A percentile compares a stretch with the other conserved stretches of the same genome.
phyloP scores from a whole-genome alignment of 805 yeast species.

The Teunomyces panamensis region DNA sequence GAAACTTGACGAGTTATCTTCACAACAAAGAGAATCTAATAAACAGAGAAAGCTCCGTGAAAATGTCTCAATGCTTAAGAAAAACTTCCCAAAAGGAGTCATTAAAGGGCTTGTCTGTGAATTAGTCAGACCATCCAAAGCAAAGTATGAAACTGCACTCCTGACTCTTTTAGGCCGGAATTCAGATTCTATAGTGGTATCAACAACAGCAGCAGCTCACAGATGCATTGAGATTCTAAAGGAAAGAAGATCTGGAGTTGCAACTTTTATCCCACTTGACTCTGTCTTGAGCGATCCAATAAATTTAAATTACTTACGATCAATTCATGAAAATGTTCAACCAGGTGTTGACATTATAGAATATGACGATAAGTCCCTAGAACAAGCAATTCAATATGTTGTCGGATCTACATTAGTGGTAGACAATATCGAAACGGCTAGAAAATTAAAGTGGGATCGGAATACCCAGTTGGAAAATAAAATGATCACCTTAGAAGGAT shows the following conservation, averaged over 20 bases:
- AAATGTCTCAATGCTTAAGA: constrained; percentile 63
- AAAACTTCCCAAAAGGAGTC: constrained; percentile 66
- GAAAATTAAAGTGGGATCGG: constrained; percentile 65
- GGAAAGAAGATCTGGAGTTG: constrained; percentile 80
- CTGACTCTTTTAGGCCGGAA: constrained; percentile 75
- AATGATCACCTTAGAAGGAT: constrained; percentile 79
- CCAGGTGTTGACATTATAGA: constrained; percentile 76
- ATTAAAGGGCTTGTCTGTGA: constrained; percentile 81
- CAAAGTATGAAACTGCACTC: constrained; percentile 69
- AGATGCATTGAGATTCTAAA: constrained; percentile 77
- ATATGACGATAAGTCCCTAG: constrained; percentile 59
- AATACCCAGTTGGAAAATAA: constrained; percentile 44
- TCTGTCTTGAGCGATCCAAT: constrained; percentile 56
- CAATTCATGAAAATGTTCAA: constrained; percentile 50
- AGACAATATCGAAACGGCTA: constrained; percentile 67
- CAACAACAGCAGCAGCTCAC: constrained; percentile 61
- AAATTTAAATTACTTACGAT: constrained; percentile 53
- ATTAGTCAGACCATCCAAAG: constrained; percentile 71
- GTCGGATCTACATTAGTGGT: constrained; percentile 80
- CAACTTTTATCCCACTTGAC: constrained; percentile 86
- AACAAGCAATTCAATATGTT: constrained; percentile 75
- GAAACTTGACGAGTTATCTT: constrained; percentile 68
- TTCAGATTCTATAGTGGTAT: constrained; percentile 83
- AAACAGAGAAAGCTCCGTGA: constrained; percentile 71
- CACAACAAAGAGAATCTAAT: constrained; percentile 71